Evolutionary conservation across 225 moss, liverwort and hornwort species (phyloP).

Genomic region (Pleurozium schreberi): DNA sequence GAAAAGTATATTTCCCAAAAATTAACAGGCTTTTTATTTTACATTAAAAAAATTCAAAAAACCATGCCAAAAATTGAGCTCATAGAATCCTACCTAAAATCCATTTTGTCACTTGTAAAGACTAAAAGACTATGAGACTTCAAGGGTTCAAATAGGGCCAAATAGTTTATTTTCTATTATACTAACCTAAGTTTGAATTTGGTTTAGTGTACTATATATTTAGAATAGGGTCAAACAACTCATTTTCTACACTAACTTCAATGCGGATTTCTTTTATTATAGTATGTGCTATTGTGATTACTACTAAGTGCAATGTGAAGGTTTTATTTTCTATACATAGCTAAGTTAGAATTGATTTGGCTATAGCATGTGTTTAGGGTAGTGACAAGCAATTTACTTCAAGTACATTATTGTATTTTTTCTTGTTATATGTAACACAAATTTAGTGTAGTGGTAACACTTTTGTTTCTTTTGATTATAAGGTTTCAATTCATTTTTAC

Average conservation of each 20-base stretch:
- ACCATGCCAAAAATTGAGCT: background rate
- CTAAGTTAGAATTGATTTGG: background rate
- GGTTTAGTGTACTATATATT: background rate
- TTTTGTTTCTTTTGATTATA: background rate
- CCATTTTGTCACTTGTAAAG: fast-evolving
- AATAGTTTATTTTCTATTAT: background rate
- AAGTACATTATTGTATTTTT: background rate
- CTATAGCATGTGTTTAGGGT: background rate
- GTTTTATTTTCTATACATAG: background rate
- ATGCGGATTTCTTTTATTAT: fast-evolving
- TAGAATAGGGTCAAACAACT: background rate
- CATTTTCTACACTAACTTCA: background rate
- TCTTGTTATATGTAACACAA: background rate
- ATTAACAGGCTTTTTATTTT: background rate
- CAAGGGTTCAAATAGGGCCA: background rate
- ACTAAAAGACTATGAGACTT: background rate
- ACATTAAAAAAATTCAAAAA: background rate
- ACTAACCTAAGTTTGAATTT: background rate
- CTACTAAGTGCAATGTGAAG: background rate
- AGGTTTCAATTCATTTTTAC: background rate
- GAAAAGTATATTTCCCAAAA: no score
- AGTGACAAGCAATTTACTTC: background rate
- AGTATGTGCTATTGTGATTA: background rate
- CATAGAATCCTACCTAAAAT: background rate
- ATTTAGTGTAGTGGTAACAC: background rate